Percentiles rank a stretch among this genome's conserved stretches.
Evolutionary conservation across 345 rosid genomes (phyloP).

Genomic region (Sisymbrium irio): DNA sequence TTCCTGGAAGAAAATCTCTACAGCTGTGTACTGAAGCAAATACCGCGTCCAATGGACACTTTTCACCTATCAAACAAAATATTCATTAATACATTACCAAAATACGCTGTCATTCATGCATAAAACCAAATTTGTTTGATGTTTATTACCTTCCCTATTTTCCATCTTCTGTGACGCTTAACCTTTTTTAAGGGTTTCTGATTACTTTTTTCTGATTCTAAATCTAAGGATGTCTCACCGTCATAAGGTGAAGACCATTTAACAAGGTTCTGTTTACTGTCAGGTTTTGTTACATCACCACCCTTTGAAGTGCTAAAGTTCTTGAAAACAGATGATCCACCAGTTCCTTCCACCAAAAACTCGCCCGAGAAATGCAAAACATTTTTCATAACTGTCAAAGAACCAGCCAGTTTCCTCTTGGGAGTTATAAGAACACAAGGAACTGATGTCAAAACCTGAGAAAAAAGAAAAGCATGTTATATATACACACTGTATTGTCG

Average conservation of each 20-base stretch:
- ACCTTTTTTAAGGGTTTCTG: conserved; percentile 54
- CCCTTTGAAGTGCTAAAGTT: conserved; percentile 47
- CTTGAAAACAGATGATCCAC: conserved; percentile 84
- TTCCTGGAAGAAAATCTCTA: conserved; percentile 77
- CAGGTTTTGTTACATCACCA: conserved; percentile 55
- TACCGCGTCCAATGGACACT: conserved; percentile 91
- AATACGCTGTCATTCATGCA: conserved; percentile 16
- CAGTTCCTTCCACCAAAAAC: conserved; percentile 86
- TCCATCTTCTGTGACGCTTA: conserved; percentile 94
- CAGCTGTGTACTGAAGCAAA: conserved; percentile 89
- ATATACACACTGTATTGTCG: conserved; percentile 5
- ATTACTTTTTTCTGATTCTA: conserved; percentile 49
- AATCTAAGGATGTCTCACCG: conserved; percentile 45
- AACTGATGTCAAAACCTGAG: conserved; percentile 74
- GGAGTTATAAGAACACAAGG: conserved; percentile 88
- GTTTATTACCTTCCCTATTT: conserved; percentile 63
- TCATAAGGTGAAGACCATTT: conserved; percentile 53
- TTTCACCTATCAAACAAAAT: conserved; percentile 58
- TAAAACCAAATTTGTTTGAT: conserved; percentile 8
- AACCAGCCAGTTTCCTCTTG: conserved; percentile 90
- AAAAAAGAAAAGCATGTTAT: conserved; percentile 29
- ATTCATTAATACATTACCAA: conserved; percentile 22
- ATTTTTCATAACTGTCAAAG: conserved; percentile 74
- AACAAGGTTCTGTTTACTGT: conserved; percentile 54
- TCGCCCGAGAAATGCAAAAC: conserved; percentile 91